phyloP scores from a whole-genome alignment of 441 rosid species.

The Mallotus japonicus region DNA sequence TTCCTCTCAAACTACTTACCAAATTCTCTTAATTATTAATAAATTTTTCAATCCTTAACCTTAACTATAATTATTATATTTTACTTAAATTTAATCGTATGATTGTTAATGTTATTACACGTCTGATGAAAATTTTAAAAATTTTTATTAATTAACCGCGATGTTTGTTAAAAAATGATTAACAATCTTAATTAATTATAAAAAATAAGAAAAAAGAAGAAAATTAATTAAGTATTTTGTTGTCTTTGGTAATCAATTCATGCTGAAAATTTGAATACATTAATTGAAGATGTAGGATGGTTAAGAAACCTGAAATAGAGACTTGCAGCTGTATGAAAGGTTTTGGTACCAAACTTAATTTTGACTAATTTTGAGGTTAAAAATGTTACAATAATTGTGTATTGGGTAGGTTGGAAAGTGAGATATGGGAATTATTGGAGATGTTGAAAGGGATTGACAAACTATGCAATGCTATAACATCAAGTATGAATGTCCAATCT shows the following conservation, averaged over 20 bases:
- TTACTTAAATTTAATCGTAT: too few relatives aligned
- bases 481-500: conserved; percentile 33
- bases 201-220: too few relatives aligned
- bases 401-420: conserved; percentile 12
- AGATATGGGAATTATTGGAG: conserved; percentile 29
- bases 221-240: too few relatives aligned
- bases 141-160: too few relatives aligned
- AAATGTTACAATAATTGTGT: neutral
- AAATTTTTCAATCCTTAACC: too few relatives aligned
- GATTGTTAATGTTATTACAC: too few relatives aligned
- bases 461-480: conserved; percentile 11
- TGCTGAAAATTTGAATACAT: too few relatives aligned
- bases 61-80: too few relatives aligned
- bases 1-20: conserved; percentile 24
- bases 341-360: neutral
- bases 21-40: conserved; percentile 5
- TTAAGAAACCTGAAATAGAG: neutral
- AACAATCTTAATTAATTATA: too few relatives aligned
- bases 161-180: too few relatives aligned
- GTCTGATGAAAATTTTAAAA: too few relatives aligned
- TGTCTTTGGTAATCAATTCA: too few relatives aligned
- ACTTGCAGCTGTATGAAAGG: neutral
- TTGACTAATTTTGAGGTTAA: neutral
- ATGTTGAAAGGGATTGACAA: conserved; percentile 30
- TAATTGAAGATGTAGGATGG: neutral